A percentile compares a stretch with the other conserved stretches of the same genome.
Conservation (phyloP, 257 asterid species). For the Ophiorrhiza pumila region DNA sequence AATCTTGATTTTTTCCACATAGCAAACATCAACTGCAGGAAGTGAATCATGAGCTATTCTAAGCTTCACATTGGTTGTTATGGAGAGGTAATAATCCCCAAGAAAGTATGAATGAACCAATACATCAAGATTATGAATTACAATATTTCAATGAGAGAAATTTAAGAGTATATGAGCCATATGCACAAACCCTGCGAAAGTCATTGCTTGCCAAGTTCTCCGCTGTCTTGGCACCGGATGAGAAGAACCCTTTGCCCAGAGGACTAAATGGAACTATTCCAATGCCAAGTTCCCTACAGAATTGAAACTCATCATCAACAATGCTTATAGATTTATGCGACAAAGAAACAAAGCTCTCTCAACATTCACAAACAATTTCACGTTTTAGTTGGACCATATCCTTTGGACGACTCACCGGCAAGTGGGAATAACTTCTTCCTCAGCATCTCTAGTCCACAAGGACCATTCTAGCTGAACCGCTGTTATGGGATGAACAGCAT, state of each 20-base stretch:
- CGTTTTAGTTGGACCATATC: background rate
- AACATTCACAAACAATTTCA: background rate
- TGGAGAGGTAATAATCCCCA: too few species aligned
- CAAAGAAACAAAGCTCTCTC: background rate
- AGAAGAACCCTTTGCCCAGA: conserved; percentile 30
- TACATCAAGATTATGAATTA: too few species aligned
- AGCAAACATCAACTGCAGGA: background rate
- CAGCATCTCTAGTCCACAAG: conserved; percentile 36
- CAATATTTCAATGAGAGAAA: too few species aligned
- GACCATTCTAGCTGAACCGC: conserved; percentile 40
- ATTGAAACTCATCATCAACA: background rate
- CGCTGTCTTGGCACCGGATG: conserved; percentile 25
- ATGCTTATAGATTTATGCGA: background rate
- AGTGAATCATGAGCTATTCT: too few species aligned
- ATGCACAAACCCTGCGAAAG: conserved; percentile 25
- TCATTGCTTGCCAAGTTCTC: conserved; percentile 21
- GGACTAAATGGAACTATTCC: conserved; percentile 38
- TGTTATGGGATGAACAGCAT: conserved; percentile 37
- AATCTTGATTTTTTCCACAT: background rate
- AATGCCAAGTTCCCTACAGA: conserved; percentile 33
- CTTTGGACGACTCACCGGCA: conserved; percentile 19
- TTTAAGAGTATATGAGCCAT: background rate
- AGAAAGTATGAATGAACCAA: too few species aligned
- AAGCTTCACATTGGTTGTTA: too few species aligned
- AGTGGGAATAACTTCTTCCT: conserved; percentile 34